Evolutionary conservation across 805 yeast species (phyloP).

Genomic region (Candida insectorum): DNA sequence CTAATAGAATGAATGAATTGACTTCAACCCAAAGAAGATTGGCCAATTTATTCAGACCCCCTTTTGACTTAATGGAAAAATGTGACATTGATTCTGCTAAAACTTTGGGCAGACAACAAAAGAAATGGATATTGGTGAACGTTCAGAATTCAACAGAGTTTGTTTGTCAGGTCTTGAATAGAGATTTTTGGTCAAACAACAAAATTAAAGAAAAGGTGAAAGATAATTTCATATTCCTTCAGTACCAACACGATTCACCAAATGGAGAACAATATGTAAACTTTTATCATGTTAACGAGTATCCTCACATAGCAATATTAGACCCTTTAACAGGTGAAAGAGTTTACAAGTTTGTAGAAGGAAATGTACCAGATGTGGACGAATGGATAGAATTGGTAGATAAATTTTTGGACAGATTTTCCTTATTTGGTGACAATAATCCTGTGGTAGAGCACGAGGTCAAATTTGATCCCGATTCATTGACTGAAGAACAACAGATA

Average conservation of each 20-base stretch:
- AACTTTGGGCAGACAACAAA: constrained; percentile 53
- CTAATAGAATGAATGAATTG: constrained; percentile 28
- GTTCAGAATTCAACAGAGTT: constrained; percentile 85
- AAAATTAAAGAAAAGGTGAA: constrained; percentile 61
- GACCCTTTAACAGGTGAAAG: constrained; percentile 97
- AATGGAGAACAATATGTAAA: constrained; percentile 69
- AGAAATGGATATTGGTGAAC: constrained; percentile 84
- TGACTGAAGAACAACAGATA: constrained; percentile 83
- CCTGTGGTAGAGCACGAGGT: constrained; percentile 63
- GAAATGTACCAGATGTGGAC: constrained; percentile 53
- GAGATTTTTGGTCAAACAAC: constrained; percentile 86
- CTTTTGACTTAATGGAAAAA: constrained; percentile 80
- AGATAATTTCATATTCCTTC: constrained; percentile 76
- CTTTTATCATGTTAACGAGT: constrained; percentile 65
- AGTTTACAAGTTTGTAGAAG: constrained; percentile 68
- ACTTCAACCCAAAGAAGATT: constrained; percentile 60
- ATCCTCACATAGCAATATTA: constrained; percentile 86
- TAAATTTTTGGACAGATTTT: constrained; percentile 63
- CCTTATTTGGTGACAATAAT: constrained; percentile 61
- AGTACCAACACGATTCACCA: constrained; percentile 75
- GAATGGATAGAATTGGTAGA: constrained; percentile 66
- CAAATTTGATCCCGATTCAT: constrained; percentile 56
- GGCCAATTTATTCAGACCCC: constrained; percentile 86
- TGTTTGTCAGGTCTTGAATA: constrained; percentile 81
- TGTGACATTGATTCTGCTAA: constrained; percentile 74